Percentiles rank a stretch among this genome's conserved stretches.
Conservation (phyloP, 2,329 filamentous ascomycete genomes). For the Colletotrichum lentis region DNA sequence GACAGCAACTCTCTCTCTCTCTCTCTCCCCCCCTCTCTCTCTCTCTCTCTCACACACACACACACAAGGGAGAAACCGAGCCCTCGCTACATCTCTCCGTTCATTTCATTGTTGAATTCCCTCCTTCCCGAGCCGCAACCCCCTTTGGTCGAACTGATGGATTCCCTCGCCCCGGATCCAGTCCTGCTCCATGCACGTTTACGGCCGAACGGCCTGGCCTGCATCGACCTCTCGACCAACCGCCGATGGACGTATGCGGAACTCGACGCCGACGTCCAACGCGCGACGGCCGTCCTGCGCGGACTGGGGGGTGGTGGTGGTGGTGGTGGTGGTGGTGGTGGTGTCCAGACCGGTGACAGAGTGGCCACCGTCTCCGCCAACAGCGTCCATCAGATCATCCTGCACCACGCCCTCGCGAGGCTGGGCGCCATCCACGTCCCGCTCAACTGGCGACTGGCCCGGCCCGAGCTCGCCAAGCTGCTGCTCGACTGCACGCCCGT, state of each 20-base stretch:
- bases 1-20: neutral
- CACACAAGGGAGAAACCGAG: neutral
- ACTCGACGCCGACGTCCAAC: constrained; percentile 33
- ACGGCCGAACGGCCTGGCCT: constrained; percentile 33
- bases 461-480: constrained; percentile 28
- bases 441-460: constrained; percentile 35
- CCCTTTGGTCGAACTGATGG: neutral
- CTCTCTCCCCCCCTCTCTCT: no score
- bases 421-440: constrained; percentile 30
- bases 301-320: neutral
- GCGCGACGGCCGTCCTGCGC: constrained; percentile 22
- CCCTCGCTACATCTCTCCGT: neutral
- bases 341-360: constrained; percentile 21
- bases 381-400: constrained; percentile 34
- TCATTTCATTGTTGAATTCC: no score
- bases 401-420: constrained; percentile 31
- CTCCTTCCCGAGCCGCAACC: neutral
- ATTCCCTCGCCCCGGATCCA: constrained; percentile 20
- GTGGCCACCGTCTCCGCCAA: constrained; percentile 29
- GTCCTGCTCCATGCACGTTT: constrained; percentile 34
- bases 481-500: constrained; percentile 21
- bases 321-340: no score
- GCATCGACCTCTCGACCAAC: constrained; percentile 34
- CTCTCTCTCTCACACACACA: no score
- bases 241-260: constrained; percentile 34